A percentile compares a stretch with the other conserved stretches of the same genome.
phyloP scores from a whole-genome alignment of 2,329 filamentous ascomycete genomes.

The Alternaria sp. region DNA sequence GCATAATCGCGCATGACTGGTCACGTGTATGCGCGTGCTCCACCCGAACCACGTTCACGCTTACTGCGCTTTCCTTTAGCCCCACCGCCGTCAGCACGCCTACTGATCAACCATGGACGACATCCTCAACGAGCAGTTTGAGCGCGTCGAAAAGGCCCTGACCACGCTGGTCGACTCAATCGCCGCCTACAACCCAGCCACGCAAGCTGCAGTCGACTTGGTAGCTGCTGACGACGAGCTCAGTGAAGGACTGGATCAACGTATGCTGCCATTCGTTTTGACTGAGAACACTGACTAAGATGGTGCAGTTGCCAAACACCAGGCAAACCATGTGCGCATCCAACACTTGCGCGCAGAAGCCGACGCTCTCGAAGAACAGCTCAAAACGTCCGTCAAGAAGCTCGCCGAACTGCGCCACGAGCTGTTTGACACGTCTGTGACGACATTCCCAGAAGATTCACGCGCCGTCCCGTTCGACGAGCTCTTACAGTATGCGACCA shows the following conservation, averaged over 20 bases:
- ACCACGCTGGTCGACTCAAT: conserved; percentile 79
- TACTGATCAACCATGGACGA: conserved; percentile 50
- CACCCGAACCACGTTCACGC: background rate
- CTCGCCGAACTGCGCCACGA: conserved; percentile 78
- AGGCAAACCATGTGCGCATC: conserved; percentile 75
- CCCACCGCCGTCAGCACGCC: background rate
- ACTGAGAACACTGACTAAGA: conserved; percentile 12
- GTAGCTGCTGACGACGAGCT: conserved; percentile 74
- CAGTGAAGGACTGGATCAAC: conserved; percentile 68
- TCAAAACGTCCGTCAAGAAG: conserved; percentile 73
- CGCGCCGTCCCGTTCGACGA: conserved; percentile 71
- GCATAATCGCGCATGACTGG: conserved; percentile 10
- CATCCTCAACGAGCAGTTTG: conserved; percentile 54
- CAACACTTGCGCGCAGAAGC: conserved; percentile 72
- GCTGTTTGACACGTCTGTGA: conserved; percentile 62
- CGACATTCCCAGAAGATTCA: conserved; percentile 51
- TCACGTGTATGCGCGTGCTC: conserved; percentile 19
- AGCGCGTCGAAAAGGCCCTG: conserved; percentile 61
- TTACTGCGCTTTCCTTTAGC: background rate
- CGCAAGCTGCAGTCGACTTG: conserved; percentile 72
- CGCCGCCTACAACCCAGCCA: conserved; percentile 80
- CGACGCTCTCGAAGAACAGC: conserved; percentile 72
- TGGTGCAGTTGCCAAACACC: conserved; percentile 72
- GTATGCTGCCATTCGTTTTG: conserved; percentile 53
- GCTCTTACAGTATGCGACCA: conserved; percentile 78